Evolutionary conservation across 163 green algal genomes (phyloP), one percentile per base, ranked within the genome.

Genomic region (Smithsoniella earleae): DNA sequence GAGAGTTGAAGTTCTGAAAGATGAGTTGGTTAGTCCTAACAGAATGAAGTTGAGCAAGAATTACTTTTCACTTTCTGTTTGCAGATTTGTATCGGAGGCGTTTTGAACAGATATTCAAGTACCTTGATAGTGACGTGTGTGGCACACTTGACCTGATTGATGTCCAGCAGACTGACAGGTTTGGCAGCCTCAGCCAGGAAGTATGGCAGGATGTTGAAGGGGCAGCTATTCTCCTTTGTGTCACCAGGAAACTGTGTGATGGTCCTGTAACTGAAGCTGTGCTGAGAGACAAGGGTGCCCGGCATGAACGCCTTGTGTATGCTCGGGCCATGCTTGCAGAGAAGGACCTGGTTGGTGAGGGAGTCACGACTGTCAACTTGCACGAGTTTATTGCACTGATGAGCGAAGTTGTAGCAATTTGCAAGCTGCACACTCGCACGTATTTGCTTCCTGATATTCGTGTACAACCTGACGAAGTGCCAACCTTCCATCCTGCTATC

Each of bases 31-130:
- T n/a, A n/a, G n/a, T n/a, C n/a, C n/a, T n/a, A n/a, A n/a, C n/a
- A n/a, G n/a, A n/a, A n/a, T n/a, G n/a, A n/a, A n/a, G n/a, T n/a
- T n/a, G n/a, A n/a, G n/a, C n/a, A n/a, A n/a, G n/a, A n/a, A n/a
- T n/a, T n/a, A n/a, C n/a, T n/a, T n/a, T n/a, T n/a, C n/a, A n/a
- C n/a, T n/a, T n/a, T n/a, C n/a, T n/a, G n/a, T n/a, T n/a, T 49
- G 40, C 40, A 49, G 40, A 13, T 16, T 34, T 69, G 58, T 31
- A 38, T 30, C 58, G 43, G 16, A 30, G 58, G 3, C 20, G 58
- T 5, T 69, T 69, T 31, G 30, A 43, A 33, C 58, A 69, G 58
- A 69, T 69, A n/a, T 69, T 69, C 58, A 33, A 69, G 2, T 69
- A 43, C 25, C 58, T 69, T 5, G 25, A 69, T 27, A 25, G 33